phyloP scores from a whole-genome alignment of 495 filamentous ascomycete species.

The Hypoxylon rickii region DNA sequence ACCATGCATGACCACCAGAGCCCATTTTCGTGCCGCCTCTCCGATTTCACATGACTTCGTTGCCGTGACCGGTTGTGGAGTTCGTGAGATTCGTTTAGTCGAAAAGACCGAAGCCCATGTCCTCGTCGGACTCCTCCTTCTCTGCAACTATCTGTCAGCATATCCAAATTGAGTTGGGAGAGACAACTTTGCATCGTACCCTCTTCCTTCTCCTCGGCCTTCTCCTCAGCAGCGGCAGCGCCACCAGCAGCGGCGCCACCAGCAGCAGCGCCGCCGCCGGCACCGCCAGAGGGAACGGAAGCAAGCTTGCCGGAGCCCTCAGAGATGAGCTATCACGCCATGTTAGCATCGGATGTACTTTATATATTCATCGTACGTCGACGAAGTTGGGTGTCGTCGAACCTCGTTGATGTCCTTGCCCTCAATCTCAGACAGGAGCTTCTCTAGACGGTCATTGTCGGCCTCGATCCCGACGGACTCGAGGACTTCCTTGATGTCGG shows the following conservation, averaged over 20 bases:
- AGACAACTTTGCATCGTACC: constrained; percentile 48
- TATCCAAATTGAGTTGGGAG: neutral
- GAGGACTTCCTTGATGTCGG: constrained; percentile 89
- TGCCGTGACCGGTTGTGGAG: constrained; percentile 26
- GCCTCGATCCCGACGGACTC: constrained; percentile 94
- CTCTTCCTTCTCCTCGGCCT: constrained; percentile 76
- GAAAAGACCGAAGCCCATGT: constrained; percentile 99
- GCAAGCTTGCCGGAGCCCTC: constrained; percentile 93
- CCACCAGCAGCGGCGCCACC: constrained; percentile 67
- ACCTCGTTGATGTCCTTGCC: constrained; percentile 98
- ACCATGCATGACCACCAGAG: constrained; percentile 35
- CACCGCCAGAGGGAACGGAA: constrained; percentile 93
- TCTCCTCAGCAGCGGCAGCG: constrained; percentile 68
- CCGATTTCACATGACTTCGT: constrained; percentile 35
- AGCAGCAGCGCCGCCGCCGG: constrained; percentile 67
- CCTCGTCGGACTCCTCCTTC: constrained; percentile 94
- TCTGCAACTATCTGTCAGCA: constrained; percentile 47
- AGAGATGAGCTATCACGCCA: constrained; percentile 73
- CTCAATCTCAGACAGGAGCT: constrained; percentile 87
- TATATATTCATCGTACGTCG: no score
- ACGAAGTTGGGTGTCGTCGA: constrained; percentile 37
- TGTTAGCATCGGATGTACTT: no score
- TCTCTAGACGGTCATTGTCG: constrained; percentile 81
- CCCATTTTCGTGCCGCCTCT: constrained; percentile 34
- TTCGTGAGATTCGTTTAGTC: constrained; percentile 65